Conservation (phyloP, 116 monocot species). For the Cymodocea nodosa region DNA sequence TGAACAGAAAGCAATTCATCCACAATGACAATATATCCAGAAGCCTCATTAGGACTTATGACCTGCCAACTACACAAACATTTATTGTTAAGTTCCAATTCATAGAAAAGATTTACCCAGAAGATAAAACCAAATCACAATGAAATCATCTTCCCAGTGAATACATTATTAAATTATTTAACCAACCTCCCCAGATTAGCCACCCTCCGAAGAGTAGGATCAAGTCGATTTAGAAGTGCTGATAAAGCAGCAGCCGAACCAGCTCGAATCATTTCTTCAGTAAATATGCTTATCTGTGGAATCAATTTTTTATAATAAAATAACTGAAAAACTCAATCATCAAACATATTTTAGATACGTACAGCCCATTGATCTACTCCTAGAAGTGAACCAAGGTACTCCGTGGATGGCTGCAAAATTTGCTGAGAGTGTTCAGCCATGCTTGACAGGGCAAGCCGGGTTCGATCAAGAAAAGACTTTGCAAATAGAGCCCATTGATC, state of each 20-base stretch:
- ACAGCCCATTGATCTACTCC: conserved; percentile 84
- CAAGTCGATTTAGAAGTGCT: conserved; percentile 75
- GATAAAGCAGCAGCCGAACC: conserved; percentile 96
- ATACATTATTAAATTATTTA: neutral
- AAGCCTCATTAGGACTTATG: conserved; percentile 90
- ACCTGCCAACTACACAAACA: conserved; percentile 61
- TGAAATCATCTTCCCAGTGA: neutral
- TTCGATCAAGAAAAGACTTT: conserved; percentile 88
- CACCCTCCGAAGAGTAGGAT: conserved; percentile 73
- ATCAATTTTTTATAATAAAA: neutral
- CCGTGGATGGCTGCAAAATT: conserved; percentile 90
- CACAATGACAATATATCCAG: conserved; percentile 65
- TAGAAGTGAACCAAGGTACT: conserved; percentile 82
- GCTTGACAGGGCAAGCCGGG: conserved; percentile 66
- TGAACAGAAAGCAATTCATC: conserved; percentile 81
- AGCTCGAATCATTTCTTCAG: conserved; percentile 94
- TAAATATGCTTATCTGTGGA: conserved; percentile 70
- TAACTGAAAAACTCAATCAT: neutral
- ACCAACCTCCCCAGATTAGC: conserved; percentile 90
- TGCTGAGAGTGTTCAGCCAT: conserved; percentile 80
- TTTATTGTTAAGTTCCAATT: neutral
- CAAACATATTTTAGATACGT: conserved; percentile 17
- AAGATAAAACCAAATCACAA: too few relatives aligned
- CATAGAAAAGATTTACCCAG: too few relatives aligned
- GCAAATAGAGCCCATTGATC: conserved; percentile 87